A percentile compares a stretch with the other conserved stretches of the same genome.
Conservation (phyloP, 768 basidiomycete species). For the Lyophyllum atratum region DNA sequence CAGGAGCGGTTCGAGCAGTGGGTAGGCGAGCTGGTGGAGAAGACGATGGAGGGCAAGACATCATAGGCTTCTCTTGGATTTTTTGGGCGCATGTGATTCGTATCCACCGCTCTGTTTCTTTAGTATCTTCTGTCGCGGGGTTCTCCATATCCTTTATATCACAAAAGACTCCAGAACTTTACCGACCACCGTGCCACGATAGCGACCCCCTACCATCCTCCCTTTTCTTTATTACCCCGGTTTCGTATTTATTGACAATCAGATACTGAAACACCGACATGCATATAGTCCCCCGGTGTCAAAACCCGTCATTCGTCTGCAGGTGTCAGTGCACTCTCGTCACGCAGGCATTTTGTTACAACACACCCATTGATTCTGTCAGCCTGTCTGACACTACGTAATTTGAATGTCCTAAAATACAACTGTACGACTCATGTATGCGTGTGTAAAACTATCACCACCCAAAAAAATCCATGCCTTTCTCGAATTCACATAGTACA, state of each 20-base stretch:
- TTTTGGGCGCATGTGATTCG: neutral
- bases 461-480: neutral
- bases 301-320: too few relatives aligned
- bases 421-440: neutral
- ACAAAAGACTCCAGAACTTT: neutral
- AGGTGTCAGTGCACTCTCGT: too few relatives aligned
- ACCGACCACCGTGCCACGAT: neutral
- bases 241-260: neutral
- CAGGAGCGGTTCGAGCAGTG: conserved; percentile 75
- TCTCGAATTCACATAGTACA: neutral
- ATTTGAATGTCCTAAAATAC: neutral
- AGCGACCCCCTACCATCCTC: neutral
- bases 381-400: neutral
- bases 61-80: conserved; percentile 21
- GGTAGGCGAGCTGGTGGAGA: conserved; percentile 74
- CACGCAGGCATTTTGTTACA: too few relatives aligned
- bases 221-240: neutral
- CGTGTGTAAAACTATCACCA: neutral
- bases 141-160: neutral
- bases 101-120: neutral
- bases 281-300: neutral
- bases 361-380: neutral
- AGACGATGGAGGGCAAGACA: conserved; percentile 69
- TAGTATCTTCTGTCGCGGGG: neutral
- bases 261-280: neutral